Percentiles rank a stretch among this genome's conserved stretches.
phyloP scores from a whole-genome alignment of 2,329 filamentous ascomycete genomes.

The Monilinia polystroma region DNA sequence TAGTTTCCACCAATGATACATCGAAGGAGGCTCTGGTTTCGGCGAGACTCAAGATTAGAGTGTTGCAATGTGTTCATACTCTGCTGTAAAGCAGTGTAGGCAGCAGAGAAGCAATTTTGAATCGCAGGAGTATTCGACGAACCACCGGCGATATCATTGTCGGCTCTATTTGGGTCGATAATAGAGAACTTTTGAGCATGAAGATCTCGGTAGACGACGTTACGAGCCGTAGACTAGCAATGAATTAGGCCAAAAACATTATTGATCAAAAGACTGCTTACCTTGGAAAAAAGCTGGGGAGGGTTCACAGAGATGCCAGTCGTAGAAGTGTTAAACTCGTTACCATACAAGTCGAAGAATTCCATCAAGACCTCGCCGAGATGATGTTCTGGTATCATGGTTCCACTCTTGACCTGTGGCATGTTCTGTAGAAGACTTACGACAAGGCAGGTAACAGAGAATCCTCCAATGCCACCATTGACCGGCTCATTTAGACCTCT shows the following conservation, averaged over 20 bases:
- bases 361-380: constrained; percentile 80
- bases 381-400: constrained; percentile 60
- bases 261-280: constrained; percentile 41
- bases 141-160: constrained; percentile 89
- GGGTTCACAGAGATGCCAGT: constrained; percentile 75
- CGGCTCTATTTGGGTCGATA: constrained; percentile 81
- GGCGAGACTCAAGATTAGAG: constrained; percentile 33
- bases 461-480: constrained; percentile 87
- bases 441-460: constrained; percentile 90
- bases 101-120: constrained; percentile 65
- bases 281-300: constrained; percentile 76
- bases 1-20: constrained; percentile 78
- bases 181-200: constrained; percentile 74
- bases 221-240: constrained; percentile 27
- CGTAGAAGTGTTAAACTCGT: constrained; percentile 67
- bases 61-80: constrained; percentile 55
- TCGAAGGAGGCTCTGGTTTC: constrained; percentile 56
- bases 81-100: constrained; percentile 56
- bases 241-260: constrained; percentile 18
- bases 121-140: constrained; percentile 70
- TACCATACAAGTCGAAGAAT: constrained; percentile 88
- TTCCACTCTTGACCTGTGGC: constrained; percentile 64
- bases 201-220: constrained; percentile 48
- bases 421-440: constrained; percentile 83
- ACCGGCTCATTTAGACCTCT: constrained; percentile 88